phyloP scores from a whole-genome alignment of 495 filamentous ascomycete genomes.

The Jackrogersella minutella region DNA sequence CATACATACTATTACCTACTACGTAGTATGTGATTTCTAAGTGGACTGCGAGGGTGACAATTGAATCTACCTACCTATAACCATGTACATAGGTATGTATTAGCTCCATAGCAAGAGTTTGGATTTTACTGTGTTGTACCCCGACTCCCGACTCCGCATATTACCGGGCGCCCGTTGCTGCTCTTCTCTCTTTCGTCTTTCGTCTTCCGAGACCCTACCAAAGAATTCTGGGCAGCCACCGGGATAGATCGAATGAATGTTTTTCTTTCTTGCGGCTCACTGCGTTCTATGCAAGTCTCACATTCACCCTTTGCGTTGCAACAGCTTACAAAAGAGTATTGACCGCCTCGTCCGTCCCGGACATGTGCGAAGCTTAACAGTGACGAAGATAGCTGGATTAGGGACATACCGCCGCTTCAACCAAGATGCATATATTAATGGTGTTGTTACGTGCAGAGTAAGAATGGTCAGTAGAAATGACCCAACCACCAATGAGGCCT shows the following conservation, averaged over 20 bases:
- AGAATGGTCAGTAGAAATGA: conserved; percentile 19
- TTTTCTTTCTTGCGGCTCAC: conserved; percentile 37
- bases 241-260: neutral
- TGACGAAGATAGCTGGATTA: conserved; percentile 33
- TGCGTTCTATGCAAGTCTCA: conserved; percentile 23
- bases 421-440: conserved; percentile 33
- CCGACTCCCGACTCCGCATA: conserved; percentile 15
- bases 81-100: too few relatives aligned
- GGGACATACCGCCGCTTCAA: conserved; percentile 34
- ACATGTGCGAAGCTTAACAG: conserved; percentile 38
- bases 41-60: conserved; percentile 2
- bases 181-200: conserved; percentile 12
- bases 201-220: conserved; percentile 5
- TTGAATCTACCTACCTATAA: neutral
- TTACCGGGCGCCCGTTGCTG: conserved; percentile 10
- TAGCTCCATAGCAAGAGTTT: neutral
- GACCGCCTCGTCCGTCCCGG: conserved; percentile 35
- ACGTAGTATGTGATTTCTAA: neutral
- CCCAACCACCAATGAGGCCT: conserved; percentile 22
- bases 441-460: conserved; percentile 30
- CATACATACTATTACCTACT: too few relatives aligned
- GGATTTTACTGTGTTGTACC: conserved; percentile 2
- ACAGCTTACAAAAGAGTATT: conserved; percentile 20
- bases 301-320: conserved; percentile 23
- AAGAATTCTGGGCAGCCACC: neutral